phyloP scores from a whole-genome alignment of 2,329 filamentous ascomycete genomes.

The Aspergillus eucalypticola region DNA sequence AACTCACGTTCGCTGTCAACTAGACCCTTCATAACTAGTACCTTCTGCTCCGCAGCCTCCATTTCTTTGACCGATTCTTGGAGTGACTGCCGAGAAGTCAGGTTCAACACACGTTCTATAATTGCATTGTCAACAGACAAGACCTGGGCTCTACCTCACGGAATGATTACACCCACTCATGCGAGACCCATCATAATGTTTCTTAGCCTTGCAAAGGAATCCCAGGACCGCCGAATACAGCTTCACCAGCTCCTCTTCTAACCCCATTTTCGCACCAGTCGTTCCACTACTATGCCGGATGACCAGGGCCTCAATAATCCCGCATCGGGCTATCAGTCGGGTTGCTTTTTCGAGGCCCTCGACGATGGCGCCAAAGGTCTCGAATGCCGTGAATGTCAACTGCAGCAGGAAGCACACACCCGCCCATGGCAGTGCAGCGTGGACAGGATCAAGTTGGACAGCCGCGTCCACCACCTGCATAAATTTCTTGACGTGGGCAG shows the following conservation, averaged over 20 bases:
- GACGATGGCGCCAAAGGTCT: not conserved
- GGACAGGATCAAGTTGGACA: not conserved
- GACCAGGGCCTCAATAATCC: not conserved
- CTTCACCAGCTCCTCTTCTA: not conserved
- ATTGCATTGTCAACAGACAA: too few relatives aligned
- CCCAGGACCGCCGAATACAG: not conserved
- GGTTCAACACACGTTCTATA: too few relatives aligned
- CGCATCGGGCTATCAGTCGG: not conserved
- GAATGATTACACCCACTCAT: too few relatives aligned
- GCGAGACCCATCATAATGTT: too few relatives aligned
- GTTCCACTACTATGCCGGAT: not conserved
- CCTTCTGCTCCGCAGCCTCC: too few relatives aligned
- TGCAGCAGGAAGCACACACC: not conserved
- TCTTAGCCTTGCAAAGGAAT: too few relatives aligned
- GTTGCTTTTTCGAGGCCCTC: not conserved
- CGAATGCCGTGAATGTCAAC: not conserved
- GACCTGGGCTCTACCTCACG: too few relatives aligned
- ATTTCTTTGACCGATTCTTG: too few relatives aligned
- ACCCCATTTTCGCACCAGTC: not conserved
- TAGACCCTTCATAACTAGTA: too few relatives aligned
- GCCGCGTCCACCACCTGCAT: not conserved
- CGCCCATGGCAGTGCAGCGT: constrained; percentile 1
- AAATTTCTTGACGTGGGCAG: not conserved
- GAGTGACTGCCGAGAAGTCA: too few relatives aligned
- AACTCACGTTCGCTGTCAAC: too few relatives aligned